A percentile compares a stretch with the other conserved stretches of the same genome.
Evolutionary conservation across 495 filamentous ascomycete species (phyloP).

Genomic region (Annulohypoxylon moriforme): DNA sequence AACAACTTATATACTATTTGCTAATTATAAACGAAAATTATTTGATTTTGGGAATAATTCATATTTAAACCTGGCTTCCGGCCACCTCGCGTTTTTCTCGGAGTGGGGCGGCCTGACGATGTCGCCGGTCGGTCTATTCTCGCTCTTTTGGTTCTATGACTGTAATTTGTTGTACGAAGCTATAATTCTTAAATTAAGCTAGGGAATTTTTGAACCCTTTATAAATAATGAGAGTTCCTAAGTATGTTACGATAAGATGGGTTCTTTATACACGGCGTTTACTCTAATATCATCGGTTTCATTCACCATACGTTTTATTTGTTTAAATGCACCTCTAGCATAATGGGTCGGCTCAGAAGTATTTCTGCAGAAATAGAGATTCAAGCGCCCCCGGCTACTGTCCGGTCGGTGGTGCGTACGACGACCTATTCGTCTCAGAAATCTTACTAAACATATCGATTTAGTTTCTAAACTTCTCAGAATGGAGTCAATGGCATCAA

Average conservation of each 20-base stretch:
- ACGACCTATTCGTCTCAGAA: background rate
- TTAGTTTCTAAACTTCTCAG: background rate
- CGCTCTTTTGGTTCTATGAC: background rate
- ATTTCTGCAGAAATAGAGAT: background rate
- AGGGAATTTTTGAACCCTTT: too few relatives aligned
- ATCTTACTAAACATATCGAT: background rate
- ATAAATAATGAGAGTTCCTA: background rate
- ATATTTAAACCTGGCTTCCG: background rate
- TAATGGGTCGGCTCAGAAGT: background rate
- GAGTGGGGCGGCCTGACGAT: background rate
- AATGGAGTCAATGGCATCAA: background rate
- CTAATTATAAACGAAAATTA: too few relatives aligned
- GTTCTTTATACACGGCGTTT: background rate
- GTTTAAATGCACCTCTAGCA: background rate
- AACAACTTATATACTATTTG: too few relatives aligned
- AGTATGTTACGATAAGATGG: background rate
- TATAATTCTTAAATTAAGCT: too few relatives aligned
- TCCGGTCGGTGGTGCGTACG: background rate
- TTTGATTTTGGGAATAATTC: too few relatives aligned
- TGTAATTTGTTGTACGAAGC: too few relatives aligned
- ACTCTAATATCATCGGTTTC: background rate
- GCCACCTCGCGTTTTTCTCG: background rate
- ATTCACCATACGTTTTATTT: background rate
- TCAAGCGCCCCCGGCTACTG: background rate
- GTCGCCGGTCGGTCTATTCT: background rate